A percentile compares a stretch with the other conserved stretches of the same genome.
These are phyloP conservation scores for Fusarium annulatum DNA, from an alignment of 2,329 filamentous ascomycete genomes.

Conservation along the genomic window DNA sequence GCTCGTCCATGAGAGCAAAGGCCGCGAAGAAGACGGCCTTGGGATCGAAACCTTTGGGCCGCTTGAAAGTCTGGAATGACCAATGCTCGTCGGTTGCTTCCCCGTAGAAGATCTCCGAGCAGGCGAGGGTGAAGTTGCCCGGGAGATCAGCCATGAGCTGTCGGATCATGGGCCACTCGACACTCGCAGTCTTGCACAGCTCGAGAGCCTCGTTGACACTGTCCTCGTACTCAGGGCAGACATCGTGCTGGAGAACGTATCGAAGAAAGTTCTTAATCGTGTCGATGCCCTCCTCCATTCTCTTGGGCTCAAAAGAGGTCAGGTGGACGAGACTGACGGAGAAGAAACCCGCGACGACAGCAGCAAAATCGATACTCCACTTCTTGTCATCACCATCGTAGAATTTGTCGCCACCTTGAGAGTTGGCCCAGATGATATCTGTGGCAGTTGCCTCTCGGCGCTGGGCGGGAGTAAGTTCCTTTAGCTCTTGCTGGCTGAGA, in stretches of 20 bases:
- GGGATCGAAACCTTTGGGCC: constrained; percentile 56
- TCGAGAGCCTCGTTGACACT: constrained; percentile 74
- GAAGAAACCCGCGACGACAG: constrained; percentile 82
- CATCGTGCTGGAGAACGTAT: constrained; percentile 85
- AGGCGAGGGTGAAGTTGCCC: constrained; percentile 83
- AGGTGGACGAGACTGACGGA: constrained; percentile 67
- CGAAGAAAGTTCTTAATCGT: constrained; percentile 88
- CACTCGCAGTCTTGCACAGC: constrained; percentile 73
- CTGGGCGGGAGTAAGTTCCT: constrained; percentile 67
- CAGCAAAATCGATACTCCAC: constrained; percentile 85
- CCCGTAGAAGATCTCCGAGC: constrained; percentile 72
- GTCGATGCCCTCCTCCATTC: constrained; percentile 68
- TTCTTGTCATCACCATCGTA: constrained; percentile 64
- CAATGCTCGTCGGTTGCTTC: constrained; percentile 43
- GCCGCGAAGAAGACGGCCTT: constrained; percentile 57
- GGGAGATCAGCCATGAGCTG: constrained; percentile 68
- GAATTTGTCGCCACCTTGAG: constrained; percentile 56
- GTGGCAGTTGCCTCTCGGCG: constrained; percentile 72
- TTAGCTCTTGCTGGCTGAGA: constrained; percentile 65
- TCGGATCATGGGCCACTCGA: constrained; percentile 72
- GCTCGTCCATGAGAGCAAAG: constrained; percentile 53
- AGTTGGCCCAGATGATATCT: constrained; percentile 65
- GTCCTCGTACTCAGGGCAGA: constrained; percentile 81
- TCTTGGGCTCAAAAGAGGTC: constrained; percentile 64
- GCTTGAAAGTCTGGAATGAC: constrained; percentile 42